Evolutionary conservation across 2,329 filamentous ascomycete genomes (phyloP).

Genomic region (Trichoderma hamatum): DNA sequence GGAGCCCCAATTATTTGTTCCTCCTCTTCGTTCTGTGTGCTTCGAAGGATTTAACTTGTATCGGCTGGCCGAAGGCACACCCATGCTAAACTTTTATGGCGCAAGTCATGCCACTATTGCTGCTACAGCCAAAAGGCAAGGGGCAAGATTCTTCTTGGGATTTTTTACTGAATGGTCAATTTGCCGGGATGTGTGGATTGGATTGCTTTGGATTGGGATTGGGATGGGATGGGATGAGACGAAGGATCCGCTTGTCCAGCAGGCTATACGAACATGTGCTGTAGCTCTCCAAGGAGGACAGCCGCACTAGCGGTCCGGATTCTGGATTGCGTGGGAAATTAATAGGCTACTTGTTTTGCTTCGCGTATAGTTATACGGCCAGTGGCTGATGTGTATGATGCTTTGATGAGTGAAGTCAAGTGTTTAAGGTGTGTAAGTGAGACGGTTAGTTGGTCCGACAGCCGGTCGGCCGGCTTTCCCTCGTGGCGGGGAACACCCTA

Average conservation of each 20-base stretch:
- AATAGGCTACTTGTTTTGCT: no score
- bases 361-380: no score
- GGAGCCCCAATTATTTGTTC: neutral
- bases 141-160: neutral
- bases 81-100: neutral
- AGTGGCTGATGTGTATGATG: no score
- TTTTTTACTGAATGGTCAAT: neutral
- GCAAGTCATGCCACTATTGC: neutral
- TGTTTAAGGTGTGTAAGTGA: neutral
- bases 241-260: neutral
- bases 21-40: neutral
- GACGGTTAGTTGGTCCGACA: neutral
- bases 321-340: neutral
- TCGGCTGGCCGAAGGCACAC: neutral
- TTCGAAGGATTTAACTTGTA: neutral
- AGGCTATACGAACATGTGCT: neutral
- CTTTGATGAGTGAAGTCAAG: no score
- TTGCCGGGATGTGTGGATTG: neutral
- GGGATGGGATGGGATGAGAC: neutral
- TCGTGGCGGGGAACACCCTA: neutral
- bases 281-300: neutral
- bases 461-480: neutral
- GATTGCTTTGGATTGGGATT: no score
- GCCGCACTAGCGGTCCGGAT: neutral
- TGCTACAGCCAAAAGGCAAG: neutral